Evolutionary conservation across 2,329 filamentous ascomycete species (phyloP).

Genomic region (Endothia cerciana): DNA sequence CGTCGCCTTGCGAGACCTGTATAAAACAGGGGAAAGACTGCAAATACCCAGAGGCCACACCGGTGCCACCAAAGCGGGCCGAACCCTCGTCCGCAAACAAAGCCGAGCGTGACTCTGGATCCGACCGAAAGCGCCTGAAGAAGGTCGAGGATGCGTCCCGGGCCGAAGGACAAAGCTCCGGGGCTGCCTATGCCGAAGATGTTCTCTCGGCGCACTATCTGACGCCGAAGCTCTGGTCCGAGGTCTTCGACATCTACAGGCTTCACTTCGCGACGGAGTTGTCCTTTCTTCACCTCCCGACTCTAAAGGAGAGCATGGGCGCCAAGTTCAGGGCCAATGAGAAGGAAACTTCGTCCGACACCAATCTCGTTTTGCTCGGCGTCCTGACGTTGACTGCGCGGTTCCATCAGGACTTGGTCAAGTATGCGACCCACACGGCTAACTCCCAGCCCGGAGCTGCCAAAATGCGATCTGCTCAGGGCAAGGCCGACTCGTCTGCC

Average conservation of each 20-base stretch:
- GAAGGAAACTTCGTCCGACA: constrained; percentile 47
- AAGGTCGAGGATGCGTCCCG: constrained; percentile 49
- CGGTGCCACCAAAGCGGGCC: constrained; percentile 42
- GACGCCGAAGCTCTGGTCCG: constrained; percentile 67
- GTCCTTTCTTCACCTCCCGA: constrained; percentile 70
- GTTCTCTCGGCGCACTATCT: constrained; percentile 65
- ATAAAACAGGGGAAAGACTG: constrained; percentile 73
- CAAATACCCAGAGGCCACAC: constrained; percentile 63
- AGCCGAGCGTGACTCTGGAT: constrained; percentile 46
- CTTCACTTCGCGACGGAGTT: constrained; percentile 74
- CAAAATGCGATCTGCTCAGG: constrained; percentile 41
- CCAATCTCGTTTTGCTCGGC: constrained; percentile 64
- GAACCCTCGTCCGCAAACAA: constrained; percentile 41
- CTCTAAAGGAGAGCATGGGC: constrained; percentile 59
- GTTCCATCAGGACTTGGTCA: constrained; percentile 65
- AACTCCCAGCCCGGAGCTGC: constrained; percentile 39
- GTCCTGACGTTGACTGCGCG: constrained; percentile 71
- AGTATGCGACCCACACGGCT: constrained; percentile 52
- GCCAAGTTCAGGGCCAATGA: constrained; percentile 44
- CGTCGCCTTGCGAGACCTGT: constrained; percentile 75
- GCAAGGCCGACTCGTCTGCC: constrained; percentile 52
- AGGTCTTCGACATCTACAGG: constrained; percentile 71
- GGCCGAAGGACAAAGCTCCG: constrained; percentile 42
- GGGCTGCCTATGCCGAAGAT: constrained; percentile 53
- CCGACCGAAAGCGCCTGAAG: constrained; percentile 55